Percentiles rank a stretch among this genome's conserved stretches.
Evolutionary conservation across 2,329 filamentous ascomycete species (phyloP).

Genomic region (Teratosphaeria nubilosa): DNA sequence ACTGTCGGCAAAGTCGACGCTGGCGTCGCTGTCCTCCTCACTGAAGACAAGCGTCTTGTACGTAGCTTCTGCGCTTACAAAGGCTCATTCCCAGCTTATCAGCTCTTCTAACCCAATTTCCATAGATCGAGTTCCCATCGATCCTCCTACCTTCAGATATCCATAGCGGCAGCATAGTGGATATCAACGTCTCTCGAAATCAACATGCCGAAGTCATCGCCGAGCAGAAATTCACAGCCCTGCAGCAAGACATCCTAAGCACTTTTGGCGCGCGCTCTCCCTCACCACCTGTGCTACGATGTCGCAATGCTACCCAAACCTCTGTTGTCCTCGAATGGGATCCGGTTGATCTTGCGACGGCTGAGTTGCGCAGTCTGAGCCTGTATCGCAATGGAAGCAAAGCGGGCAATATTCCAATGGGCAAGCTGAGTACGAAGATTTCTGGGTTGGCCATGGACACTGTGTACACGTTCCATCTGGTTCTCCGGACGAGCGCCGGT

Average conservation of each 20-base stretch:
- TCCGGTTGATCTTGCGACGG: slow-evolving; percentile 82
- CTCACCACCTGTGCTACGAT: slow-evolving; percentile 66
- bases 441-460: slow-evolving; percentile 92
- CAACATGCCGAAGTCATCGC: slow-evolving; percentile 63
- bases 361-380: slow-evolving; percentile 78
- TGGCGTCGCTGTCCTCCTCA: slow-evolving; percentile 91
- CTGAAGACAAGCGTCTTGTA: slow-evolving; percentile 93
- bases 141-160: slow-evolving; percentile 94
- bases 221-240: slow-evolving; percentile 63
- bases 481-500: slow-evolving; percentile 82
- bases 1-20: slow-evolving; percentile 99
- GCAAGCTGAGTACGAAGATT: slow-evolving; percentile 94
- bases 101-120: background rate
- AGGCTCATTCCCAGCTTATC: slow-evolving; percentile 6
- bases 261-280: slow-evolving; percentile 79
- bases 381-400: slow-evolving; percentile 95
- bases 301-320: slow-evolving; percentile 97
- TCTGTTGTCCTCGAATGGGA: slow-evolving; percentile 98
- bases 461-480: slow-evolving; percentile 88
- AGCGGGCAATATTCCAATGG: slow-evolving; percentile 84
- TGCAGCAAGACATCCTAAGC: slow-evolving; percentile 82
- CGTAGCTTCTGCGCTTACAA: slow-evolving; percentile 22
- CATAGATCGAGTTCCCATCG: slow-evolving; percentile 93
- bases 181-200: slow-evolving; percentile 91
- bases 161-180: slow-evolving; percentile 90